phyloP scores from a whole-genome alignment of 2,329 filamentous ascomycete genomes.

The Epichloe elymi region DNA sequence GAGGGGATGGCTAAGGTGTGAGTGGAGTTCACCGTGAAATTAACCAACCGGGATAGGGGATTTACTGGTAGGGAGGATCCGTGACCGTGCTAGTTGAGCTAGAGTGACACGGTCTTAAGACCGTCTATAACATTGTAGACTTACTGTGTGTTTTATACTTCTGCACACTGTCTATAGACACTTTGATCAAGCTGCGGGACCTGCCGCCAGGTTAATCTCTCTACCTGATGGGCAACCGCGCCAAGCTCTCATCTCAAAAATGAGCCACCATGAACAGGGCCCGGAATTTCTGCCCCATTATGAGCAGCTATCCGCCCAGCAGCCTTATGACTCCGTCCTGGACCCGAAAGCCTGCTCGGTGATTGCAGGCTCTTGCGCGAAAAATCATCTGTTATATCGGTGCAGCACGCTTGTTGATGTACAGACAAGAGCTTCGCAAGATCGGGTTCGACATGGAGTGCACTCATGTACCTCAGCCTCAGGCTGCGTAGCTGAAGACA shows the following conservation, averaged over 20 bases:
- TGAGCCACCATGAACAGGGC: background rate
- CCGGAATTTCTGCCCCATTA: background rate
- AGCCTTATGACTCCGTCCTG: background rate
- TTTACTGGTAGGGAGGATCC: conserved; percentile 16
- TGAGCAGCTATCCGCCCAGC: background rate
- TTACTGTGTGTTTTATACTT: background rate
- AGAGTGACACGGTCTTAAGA: conserved; percentile 2
- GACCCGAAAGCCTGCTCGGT: background rate
- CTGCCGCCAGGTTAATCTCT: conserved; percentile 1
- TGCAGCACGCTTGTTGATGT: no score
- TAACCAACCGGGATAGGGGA: conserved; percentile 22
- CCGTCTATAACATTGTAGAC: accelerated
- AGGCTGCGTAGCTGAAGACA: no score
- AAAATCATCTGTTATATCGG: no score
- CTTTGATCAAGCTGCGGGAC: conserved; percentile 1
- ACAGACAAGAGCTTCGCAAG: no score
- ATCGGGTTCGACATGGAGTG: no score
- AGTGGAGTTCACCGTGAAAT: conserved; percentile 29
- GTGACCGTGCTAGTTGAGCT: background rate
- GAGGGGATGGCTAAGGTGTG: conserved; percentile 22
- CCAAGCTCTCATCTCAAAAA: conserved; percentile 5
- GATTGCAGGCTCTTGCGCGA: background rate
- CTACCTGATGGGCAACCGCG: background rate
- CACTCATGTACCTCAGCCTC: no score
- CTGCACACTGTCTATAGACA: background rate